Percentiles rank a stretch among this genome's conserved stretches.
Conservation (phyloP, 352 stramenopile species). For the Plasmopara halstedii region DNA sequence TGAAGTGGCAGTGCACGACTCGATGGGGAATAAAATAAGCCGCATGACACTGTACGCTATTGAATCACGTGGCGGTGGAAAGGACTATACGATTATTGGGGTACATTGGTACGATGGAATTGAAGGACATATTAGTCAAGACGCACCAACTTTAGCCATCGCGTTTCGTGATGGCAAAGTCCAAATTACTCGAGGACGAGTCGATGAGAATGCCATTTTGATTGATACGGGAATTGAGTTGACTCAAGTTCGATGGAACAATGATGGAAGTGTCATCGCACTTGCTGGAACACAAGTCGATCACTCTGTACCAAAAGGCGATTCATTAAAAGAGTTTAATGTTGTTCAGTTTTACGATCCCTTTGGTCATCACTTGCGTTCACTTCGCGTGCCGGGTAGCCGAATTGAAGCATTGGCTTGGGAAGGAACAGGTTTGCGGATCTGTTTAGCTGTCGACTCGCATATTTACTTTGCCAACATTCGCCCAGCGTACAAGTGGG, state of each 20-base stretch:
- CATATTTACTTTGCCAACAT: slow-evolving; percentile 96
- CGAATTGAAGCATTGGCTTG: slow-evolving; percentile 85
- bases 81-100: slow-evolving; percentile 74
- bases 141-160: slow-evolving; percentile 86
- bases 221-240: slow-evolving; percentile 88
- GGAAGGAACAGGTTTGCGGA: slow-evolving; percentile 86
- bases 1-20: slow-evolving; percentile 82
- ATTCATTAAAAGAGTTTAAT: slow-evolving; percentile 58
- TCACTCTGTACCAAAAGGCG: slow-evolving; percentile 15
- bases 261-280: slow-evolving; percentile 86
- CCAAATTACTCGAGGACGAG: slow-evolving; percentile 85
- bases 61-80: slow-evolving; percentile 24
- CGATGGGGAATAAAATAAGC: slow-evolving; percentile 81
- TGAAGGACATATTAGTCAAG: slow-evolving; percentile 82
- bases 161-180: slow-evolving; percentile 88
- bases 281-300: slow-evolving; percentile 66
- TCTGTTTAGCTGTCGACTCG: slow-evolving; percentile 90
- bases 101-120: slow-evolving; percentile 83
- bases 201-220: slow-evolving; percentile 82
- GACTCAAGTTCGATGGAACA: slow-evolving; percentile 85
- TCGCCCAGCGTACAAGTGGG: slow-evolving; percentile 88
- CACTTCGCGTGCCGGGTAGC: slow-evolving; percentile 82
- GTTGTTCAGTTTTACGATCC: slow-evolving; percentile 91
- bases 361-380: slow-evolving; percentile 79
- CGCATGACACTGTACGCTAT: slow-evolving; percentile 76